Conservation (phyloP, 495 filamentous ascomycete genomes). For the Platismatia glauca region DNA sequence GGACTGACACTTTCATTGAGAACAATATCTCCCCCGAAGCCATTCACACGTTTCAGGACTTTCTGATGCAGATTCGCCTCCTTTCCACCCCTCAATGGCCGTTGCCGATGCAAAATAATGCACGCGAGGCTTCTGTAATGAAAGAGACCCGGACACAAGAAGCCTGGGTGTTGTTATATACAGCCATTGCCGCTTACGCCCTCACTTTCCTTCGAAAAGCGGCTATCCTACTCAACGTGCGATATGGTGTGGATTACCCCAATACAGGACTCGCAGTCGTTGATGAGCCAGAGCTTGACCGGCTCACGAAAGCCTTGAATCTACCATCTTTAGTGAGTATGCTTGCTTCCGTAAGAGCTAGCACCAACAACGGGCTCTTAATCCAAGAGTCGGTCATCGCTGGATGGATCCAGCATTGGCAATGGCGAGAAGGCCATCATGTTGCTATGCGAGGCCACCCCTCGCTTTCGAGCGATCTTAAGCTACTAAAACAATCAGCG, state of each 20-base stretch:
- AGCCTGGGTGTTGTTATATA: slow-evolving; percentile 7
- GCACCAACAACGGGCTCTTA: slow-evolving; percentile 2
- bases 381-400: slow-evolving; percentile 47
- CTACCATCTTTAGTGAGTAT: slow-evolving; percentile 76
- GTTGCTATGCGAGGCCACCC: not conserved
- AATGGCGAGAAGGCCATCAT: slow-evolving; percentile 18
- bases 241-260: slow-evolving; percentile 81
- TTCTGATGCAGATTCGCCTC: slow-evolving; percentile 8
- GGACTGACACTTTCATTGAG: slow-evolving; percentile 2
- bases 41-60: slow-evolving; percentile 4
- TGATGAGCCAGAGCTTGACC: slow-evolving; percentile 68
- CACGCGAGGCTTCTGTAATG: not conserved
- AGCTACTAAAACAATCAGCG: slow-evolving; percentile 24
- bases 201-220: slow-evolving; percentile 84
- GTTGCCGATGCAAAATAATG: not conserved
- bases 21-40: not conserved
- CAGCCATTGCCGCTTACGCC: slow-evolving; percentile 61
- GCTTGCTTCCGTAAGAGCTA: slow-evolving; percentile 41
- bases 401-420: slow-evolving; percentile 71
- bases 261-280: slow-evolving; percentile 56
- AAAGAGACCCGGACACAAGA: not conserved
- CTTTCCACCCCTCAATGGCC: slow-evolving; percentile 7
- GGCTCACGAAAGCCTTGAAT: slow-evolving; percentile 63
- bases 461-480: not conserved
- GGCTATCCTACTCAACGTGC: slow-evolving; percentile 73